A percentile compares a stretch with the other conserved stretches of the same genome.
phyloP scores from a whole-genome alignment of 2,329 filamentous ascomycete species.

The Fusarium sp. region DNA sequence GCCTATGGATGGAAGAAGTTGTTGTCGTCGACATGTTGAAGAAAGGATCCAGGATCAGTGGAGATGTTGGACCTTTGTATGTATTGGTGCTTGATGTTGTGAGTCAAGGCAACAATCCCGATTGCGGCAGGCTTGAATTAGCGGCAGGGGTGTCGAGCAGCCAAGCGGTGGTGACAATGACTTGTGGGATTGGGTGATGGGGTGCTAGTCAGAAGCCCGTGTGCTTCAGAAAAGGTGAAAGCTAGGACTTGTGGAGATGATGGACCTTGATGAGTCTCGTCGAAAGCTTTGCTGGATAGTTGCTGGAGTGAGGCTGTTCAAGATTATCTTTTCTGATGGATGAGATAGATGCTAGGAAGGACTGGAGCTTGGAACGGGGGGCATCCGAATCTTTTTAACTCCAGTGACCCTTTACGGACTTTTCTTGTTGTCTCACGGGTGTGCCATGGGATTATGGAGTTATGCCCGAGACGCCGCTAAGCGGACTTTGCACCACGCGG shows the following conservation, averaged over 20 bases:
- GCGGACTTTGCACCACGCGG: slow-evolving; percentile 54
- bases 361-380: slow-evolving; percentile 32
- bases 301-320: slow-evolving; percentile 26
- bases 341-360: slow-evolving; percentile 34
- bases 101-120: slow-evolving; percentile 51
- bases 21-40: slow-evolving; percentile 53
- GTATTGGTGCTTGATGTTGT: slow-evolving; percentile 45
- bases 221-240: slow-evolving; percentile 17
- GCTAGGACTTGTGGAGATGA: slow-evolving; percentile 33
- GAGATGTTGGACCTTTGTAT: slow-evolving; percentile 44
- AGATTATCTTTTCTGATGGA: slow-evolving; percentile 21
- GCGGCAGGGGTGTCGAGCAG: slow-evolving; percentile 48
- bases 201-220: slow-evolving; percentile 37
- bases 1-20: slow-evolving; percentile 46
- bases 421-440: slow-evolving; percentile 44
- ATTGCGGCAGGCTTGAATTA: slow-evolving; percentile 49
- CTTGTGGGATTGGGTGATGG: slow-evolving; percentile 50
- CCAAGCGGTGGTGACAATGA: slow-evolving; percentile 49
- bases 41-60: slow-evolving; percentile 31
- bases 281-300: slow-evolving; percentile 23
- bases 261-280: slow-evolving; percentile 25
- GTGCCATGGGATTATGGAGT: slow-evolving; percentile 46
- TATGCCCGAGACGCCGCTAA: slow-evolving; percentile 48
- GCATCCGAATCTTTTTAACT: slow-evolving; percentile 50
- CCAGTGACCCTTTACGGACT: slow-evolving; percentile 43